Conservation (phyloP, 495 filamentous ascomycete species). For the Neurospora tetraspora region DNA sequence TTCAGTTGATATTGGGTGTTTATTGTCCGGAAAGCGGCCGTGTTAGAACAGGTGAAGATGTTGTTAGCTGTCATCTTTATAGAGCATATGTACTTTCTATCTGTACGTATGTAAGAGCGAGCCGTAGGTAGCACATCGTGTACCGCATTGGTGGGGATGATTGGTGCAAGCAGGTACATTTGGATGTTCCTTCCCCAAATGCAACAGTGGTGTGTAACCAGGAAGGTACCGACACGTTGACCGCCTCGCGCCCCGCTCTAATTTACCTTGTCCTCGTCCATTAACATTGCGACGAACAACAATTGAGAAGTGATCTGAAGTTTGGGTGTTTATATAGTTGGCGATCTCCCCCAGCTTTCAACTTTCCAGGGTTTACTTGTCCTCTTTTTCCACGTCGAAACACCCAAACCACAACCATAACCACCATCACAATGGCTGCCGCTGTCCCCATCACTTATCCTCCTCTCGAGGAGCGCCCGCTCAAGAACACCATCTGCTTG, state of each 20-base stretch:
- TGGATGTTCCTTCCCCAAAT: neutral
- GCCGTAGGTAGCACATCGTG: neutral
- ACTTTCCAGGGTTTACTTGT: neutral
- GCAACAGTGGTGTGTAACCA: neutral
- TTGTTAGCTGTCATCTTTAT: neutral
- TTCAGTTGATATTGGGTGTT: neutral
- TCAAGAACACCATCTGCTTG: constrained; percentile 82
- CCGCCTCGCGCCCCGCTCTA: neutral
- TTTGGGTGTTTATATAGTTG: neutral
- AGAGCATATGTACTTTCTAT: neutral
- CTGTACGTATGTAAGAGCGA: neutral
- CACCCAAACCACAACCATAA: neutral
- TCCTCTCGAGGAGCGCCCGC: constrained; percentile 64
- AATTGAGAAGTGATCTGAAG: neutral
- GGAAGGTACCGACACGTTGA: neutral
- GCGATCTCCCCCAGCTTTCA: neutral
- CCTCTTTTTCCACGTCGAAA: neutral
- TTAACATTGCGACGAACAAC: neutral
- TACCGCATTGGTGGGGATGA: neutral
- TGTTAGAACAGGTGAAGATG: neutral
- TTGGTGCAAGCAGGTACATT: neutral
- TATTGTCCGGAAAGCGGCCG: no score
- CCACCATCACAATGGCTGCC: constrained; percentile 23
- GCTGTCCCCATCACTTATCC: constrained; percentile 40
- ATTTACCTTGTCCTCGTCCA: neutral